phyloP scores from a whole-genome alignment of 805 yeast species.

The Torulaspora microellipsoides region DNA sequence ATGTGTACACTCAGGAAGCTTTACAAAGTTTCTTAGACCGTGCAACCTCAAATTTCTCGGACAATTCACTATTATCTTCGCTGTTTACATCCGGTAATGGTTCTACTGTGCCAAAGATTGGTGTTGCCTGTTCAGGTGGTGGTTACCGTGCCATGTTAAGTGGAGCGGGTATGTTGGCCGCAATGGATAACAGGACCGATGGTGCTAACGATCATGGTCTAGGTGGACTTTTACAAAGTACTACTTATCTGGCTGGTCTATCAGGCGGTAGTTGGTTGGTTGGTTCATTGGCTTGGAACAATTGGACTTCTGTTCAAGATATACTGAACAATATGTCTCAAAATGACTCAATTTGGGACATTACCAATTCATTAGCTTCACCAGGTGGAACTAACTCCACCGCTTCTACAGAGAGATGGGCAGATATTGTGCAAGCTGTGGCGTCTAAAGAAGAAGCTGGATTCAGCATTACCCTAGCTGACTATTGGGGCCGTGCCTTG shows the following conservation, averaged over 20 bases:
- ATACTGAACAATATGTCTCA: constrained; percentile 40
- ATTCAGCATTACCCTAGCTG: constrained; percentile 61
- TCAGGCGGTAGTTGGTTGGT: constrained; percentile 86
- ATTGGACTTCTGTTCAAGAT: constrained; percentile 66
- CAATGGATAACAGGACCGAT: constrained; percentile 66
- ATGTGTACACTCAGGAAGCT: constrained; percentile 11
- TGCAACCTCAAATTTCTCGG: constrained; percentile 21
- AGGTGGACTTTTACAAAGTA: constrained; percentile 68
- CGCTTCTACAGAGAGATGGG: constrained; percentile 49
- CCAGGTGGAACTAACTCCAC: constrained; percentile 61
- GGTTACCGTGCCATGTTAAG: constrained; percentile 82
- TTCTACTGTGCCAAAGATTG: constrained; percentile 36
- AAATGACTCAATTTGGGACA: constrained; percentile 60
- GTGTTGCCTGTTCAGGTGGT: constrained; percentile 70
- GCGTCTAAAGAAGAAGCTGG: constrained; percentile 57
- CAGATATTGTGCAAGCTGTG: constrained; percentile 49
- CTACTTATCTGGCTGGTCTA: constrained; percentile 70
- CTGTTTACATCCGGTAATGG: constrained; percentile 2
- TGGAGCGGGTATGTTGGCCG: constrained; percentile 84
- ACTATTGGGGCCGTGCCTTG: constrained; percentile 74
- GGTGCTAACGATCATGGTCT: constrained; percentile 52
- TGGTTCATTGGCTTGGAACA: constrained; percentile 61
- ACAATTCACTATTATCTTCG: constrained; percentile 19
- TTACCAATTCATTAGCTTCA: constrained; percentile 53
- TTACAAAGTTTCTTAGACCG: constrained; percentile 15